Conservation (phyloP, 2,329 filamentous ascomycete genomes). For the Fusarium metavorans region DNA sequence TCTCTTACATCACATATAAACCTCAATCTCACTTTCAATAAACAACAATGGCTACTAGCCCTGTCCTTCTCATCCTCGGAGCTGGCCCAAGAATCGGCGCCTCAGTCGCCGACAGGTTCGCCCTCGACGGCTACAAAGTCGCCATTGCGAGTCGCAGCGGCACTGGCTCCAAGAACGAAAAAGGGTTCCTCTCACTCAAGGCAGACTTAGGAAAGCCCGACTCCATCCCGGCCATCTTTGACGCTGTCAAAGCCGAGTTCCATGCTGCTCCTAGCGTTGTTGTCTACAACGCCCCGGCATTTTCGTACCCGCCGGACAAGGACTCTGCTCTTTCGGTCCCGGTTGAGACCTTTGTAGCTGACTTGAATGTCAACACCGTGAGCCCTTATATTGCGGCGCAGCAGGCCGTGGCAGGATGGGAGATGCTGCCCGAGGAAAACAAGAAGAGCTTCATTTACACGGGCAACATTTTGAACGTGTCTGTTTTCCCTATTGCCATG, state of each 20-base stretch:
- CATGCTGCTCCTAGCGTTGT: neutral
- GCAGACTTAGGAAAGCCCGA: neutral
- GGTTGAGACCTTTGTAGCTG: neutral
- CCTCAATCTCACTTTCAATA: neutral
- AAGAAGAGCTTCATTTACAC: slow-evolving; percentile 9
- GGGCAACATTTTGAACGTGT: slow-evolving; percentile 5
- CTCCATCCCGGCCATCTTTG: neutral
- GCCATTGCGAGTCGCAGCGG: neutral
- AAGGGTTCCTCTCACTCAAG: neutral
- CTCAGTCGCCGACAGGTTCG: neutral
- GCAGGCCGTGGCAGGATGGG: slow-evolving; percentile 6
- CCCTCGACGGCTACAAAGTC: neutral
- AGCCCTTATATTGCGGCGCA: slow-evolving; percentile 16
- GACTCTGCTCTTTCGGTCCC: neutral
- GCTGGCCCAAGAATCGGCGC: neutral
- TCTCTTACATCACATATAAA: neutral
- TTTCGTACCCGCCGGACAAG: neutral
- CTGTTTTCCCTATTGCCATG: neutral
- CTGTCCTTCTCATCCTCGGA: neutral
- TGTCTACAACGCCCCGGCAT: neutral
- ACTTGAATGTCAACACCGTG: slow-evolving; percentile 7
- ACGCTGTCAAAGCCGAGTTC: neutral
- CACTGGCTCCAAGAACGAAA: neutral
- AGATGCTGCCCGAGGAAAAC: neutral
- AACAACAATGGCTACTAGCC: neutral